These are phyloP conservation scores for Termitomyces sp. DNA, from an alignment of 768 basidiomycete genomes.

Conservation along the genomic window DNA sequence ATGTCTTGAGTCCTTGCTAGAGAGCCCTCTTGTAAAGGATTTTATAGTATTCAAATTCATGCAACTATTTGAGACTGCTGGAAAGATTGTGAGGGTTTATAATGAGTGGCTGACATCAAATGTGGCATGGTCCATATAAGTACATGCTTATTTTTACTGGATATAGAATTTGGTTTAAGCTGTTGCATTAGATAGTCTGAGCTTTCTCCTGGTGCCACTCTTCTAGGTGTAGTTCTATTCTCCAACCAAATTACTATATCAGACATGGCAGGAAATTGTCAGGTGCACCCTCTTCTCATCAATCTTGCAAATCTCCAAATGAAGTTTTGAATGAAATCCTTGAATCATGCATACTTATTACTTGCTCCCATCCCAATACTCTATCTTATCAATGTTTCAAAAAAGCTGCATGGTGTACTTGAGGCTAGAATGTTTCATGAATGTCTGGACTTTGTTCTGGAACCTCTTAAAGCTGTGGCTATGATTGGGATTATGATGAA, in stretches of 20 bases:
- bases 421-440: neutral
- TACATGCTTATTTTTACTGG: neutral
- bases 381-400: neutral
- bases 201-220: conserved; percentile 11
- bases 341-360: conserved; percentile 15
- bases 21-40: conserved; percentile 20
- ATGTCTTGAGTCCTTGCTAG: conserved; percentile 23
- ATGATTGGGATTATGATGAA: neutral
- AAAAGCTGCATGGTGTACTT: neutral
- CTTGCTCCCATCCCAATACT: conserved; percentile 12
- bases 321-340: conserved; percentile 12
- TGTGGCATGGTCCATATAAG: conserved; percentile 20
- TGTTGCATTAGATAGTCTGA: no score
- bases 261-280: conserved; percentile 10
- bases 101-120: conserved; percentile 20
- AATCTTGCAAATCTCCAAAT: conserved; percentile 13
- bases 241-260: conserved; percentile 18
- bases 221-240: conserved; percentile 13
- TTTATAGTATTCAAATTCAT: conserved; percentile 16
- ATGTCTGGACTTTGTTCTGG: neutral
- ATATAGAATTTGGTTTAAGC: no score
- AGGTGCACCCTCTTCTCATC: conserved; percentile 11
- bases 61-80: conserved; percentile 10
- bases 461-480: neutral
- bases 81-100: conserved; percentile 12